A percentile compares a stretch with the other conserved stretches of the same genome.
Conservation (phyloP, 164 flowering plant species). For the Buxus sempervirens region DNA sequence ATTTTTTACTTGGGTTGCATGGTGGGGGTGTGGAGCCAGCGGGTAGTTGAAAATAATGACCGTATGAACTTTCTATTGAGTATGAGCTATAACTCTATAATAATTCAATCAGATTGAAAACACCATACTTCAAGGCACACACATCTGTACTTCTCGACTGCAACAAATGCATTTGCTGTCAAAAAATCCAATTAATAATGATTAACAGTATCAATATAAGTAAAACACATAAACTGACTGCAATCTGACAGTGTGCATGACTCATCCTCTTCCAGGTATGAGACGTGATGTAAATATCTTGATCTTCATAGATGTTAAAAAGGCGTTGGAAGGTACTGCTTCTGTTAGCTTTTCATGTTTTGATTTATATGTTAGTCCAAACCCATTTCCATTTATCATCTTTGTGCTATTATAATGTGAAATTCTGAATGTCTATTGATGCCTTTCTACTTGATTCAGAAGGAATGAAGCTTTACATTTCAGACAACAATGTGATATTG, state of each 20-base stretch:
- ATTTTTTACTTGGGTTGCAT: too few relatives aligned
- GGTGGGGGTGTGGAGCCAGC: too few relatives aligned
- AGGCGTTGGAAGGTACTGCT: constrained; percentile 74
- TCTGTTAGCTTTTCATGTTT: not conserved
- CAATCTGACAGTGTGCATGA: not conserved
- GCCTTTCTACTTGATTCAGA: constrained; percentile 31
- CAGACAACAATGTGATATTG: constrained; percentile 85
- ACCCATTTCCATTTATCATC: not conserved
- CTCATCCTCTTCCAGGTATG: constrained; percentile 50
- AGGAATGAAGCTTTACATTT: constrained; percentile 87
- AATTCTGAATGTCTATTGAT: not conserved
- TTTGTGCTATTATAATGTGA: not conserved
- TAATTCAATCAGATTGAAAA: too few relatives aligned
- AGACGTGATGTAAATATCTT: constrained; percentile 68
- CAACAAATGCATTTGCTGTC: too few relatives aligned
- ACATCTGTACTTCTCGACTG: too few relatives aligned
- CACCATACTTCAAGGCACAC: too few relatives aligned
- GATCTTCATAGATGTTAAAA: constrained; percentile 70
- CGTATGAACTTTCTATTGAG: too few relatives aligned
- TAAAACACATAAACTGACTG: not conserved
- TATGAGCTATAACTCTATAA: too few relatives aligned
- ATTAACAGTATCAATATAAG: not conserved
- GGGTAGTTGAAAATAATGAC: too few relatives aligned
- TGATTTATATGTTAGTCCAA: not conserved
- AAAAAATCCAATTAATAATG: too few relatives aligned